Conservation (phyloP, 768 basidiomycete genomes). For the Macrolepiota dolichaula region DNA sequence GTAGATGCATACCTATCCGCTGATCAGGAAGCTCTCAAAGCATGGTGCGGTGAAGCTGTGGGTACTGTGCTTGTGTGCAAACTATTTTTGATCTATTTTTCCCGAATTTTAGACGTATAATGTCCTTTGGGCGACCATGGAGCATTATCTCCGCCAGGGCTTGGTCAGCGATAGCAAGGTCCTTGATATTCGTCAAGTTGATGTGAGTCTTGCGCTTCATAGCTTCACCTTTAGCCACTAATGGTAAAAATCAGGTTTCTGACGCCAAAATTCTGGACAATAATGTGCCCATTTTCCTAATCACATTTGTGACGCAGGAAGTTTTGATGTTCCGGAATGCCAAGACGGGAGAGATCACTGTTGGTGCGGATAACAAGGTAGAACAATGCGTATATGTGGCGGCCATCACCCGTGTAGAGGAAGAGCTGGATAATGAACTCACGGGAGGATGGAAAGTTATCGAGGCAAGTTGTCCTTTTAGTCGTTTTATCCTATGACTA, state of each 20-base stretch:
- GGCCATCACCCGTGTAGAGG: constrained; percentile 83
- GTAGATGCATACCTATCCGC: constrained; percentile 94
- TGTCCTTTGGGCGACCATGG: constrained; percentile 98
- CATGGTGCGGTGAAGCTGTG: constrained; percentile 96
- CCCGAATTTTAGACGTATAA: constrained; percentile 74
- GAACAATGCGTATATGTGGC: constrained; percentile 94
- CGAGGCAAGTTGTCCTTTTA: constrained; percentile 57
- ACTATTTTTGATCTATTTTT: neutral
- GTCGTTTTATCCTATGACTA: neutral
- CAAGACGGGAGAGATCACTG: constrained; percentile 79
- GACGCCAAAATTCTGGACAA: constrained; percentile 90
- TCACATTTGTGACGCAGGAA: constrained; percentile 93
- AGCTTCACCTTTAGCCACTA: neutral
- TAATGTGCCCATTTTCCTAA: constrained; percentile 84
- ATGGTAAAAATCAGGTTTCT: constrained; percentile 50
- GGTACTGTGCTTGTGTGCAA: constrained; percentile 25
- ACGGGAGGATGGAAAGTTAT: constrained; percentile 99
- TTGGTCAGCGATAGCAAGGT: constrained; percentile 91
- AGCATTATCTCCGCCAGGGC: constrained; percentile 87
- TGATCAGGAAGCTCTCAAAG: constrained; percentile 78
- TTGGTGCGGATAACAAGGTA: constrained; percentile 87
- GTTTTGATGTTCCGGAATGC: constrained; percentile 87
- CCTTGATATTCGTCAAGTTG: constrained; percentile 95
- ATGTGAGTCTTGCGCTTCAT: constrained; percentile 50
- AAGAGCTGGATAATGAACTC: constrained; percentile 86